phyloP scores from a whole-genome alignment of 306 rosid genomes.

The Oxytropis ochrocephala region DNA sequence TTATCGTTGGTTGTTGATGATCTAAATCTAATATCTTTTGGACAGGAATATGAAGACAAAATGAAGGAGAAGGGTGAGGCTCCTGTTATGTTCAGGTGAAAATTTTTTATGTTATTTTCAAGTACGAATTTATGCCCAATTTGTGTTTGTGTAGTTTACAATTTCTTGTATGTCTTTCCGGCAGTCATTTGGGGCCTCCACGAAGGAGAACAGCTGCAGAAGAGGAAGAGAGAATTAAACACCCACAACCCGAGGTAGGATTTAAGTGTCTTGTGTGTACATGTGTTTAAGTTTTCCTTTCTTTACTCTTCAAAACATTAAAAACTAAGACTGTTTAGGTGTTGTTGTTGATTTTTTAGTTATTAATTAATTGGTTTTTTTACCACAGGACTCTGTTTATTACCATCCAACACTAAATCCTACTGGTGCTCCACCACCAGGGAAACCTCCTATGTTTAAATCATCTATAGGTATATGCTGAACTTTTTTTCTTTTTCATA shows the following conservation, averaged over 20 bases:
- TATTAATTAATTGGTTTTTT: background rate
- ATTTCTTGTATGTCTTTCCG: conserved; percentile 32
- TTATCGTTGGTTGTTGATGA: background rate
- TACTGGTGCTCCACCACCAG: conserved; percentile 99
- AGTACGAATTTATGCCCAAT: conserved; percentile 13
- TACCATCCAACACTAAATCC: conserved; percentile 91
- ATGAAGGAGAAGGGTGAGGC: conserved; percentile 88
- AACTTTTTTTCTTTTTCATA: conserved; percentile 19
- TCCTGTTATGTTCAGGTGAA: conserved; percentile 97
- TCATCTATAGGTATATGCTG: conserved; percentile 75
- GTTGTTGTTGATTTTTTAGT: background rate
- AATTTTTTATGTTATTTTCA: conserved; percentile 11
- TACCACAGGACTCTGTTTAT: conserved; percentile 72
- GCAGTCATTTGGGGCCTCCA: conserved; percentile 96
- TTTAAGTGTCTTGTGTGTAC: background rate
- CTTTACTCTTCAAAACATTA: background rate
- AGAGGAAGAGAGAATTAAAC: conserved; percentile 87
- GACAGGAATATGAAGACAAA: conserved; percentile 89
- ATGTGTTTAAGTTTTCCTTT: background rate
- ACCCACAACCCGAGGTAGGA: conserved; percentile 87
- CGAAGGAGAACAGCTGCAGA: conserved; percentile 81
- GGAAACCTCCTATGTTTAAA: conserved; percentile 97
- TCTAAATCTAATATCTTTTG: conserved; percentile 28
- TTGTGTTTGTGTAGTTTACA: conserved; percentile 27
- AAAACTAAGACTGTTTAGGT: conserved; percentile 6